Conservation (phyloP, 2,329 filamentous ascomycete species). For the Pyrenophora seminiperda region DNA sequence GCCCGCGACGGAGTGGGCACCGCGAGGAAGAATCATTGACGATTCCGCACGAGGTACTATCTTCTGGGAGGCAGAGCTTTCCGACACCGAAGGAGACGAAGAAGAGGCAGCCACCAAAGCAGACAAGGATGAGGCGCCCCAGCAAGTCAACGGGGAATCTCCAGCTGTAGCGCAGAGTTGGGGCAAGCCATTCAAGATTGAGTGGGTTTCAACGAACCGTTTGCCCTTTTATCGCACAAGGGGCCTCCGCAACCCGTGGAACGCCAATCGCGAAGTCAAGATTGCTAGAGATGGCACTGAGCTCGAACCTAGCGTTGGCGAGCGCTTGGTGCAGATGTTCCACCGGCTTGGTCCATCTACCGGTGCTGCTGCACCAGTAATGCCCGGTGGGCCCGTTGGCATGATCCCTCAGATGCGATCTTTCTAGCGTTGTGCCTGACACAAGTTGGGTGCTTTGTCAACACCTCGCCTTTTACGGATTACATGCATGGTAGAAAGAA, state of each 20-base stretch:
- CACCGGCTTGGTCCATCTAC: conserved; percentile 48
- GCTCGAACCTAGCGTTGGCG: conserved; percentile 80
- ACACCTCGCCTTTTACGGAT: conserved; percentile 7
- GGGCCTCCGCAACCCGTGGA: conserved; percentile 90
- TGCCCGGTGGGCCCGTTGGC: conserved; percentile 27
- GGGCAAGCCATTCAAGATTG: conserved; percentile 88
- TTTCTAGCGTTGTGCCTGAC: conserved; percentile 23
- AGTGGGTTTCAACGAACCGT: conserved; percentile 83
- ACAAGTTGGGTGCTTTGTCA: conserved; percentile 4
- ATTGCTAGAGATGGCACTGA: conserved; percentile 95
- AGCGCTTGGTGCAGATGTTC: conserved; percentile 78
- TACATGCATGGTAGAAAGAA: background rate
- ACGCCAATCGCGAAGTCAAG: conserved; percentile 92
- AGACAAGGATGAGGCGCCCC: conserved; percentile 37
- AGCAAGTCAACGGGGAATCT: conserved; percentile 45
- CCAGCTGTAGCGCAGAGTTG: conserved; percentile 64
- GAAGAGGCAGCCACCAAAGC: conserved; percentile 51
- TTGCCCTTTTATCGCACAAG: conserved; percentile 89
- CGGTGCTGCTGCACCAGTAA: conserved; percentile 25
- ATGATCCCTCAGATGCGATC: conserved; percentile 39
- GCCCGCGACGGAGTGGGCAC: conserved; percentile 75
- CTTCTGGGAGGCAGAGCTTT: conserved; percentile 86
- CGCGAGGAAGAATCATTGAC: conserved; percentile 85
- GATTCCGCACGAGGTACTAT: conserved; percentile 93
- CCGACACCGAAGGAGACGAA: conserved; percentile 58